phyloP scores from a whole-genome alignment of 768 basidiomycete species.

The Hemileccinum rubropunctum region DNA sequence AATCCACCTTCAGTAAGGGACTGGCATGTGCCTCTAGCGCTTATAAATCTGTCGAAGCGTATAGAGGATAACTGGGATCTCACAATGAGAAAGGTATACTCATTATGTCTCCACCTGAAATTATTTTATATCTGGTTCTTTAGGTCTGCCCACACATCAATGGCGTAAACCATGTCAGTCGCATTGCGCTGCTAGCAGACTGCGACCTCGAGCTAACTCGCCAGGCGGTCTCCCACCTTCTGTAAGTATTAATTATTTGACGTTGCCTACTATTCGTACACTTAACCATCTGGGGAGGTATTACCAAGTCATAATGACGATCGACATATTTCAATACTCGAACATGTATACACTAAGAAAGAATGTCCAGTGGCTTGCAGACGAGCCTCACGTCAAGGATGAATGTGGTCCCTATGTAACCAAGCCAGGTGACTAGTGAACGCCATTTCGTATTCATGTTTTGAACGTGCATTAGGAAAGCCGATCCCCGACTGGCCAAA shows the following conservation, averaged over 20 bases:
- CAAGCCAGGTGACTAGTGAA: slow-evolving; percentile 50
- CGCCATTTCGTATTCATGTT: not conserved
- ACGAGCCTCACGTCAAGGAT: slow-evolving; percentile 76
- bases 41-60: slow-evolving; percentile 79
- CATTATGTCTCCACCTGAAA: not conserved
- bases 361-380: slow-evolving; percentile 83
- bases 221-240: slow-evolving; percentile 84
- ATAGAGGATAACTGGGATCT: slow-evolving; percentile 95
- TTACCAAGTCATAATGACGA: slow-evolving; percentile 94
- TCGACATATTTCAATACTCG: slow-evolving; percentile 97
- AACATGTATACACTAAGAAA: slow-evolving; percentile 95
- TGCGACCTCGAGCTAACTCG: slow-evolving; percentile 81
- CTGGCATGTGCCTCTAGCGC: slow-evolving; percentile 93
- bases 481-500: slow-evolving; percentile 82
- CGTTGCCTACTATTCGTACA: not conserved
- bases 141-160: slow-evolving; percentile 78
- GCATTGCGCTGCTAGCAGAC: slow-evolving; percentile 89
- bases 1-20: slow-evolving; percentile 88
- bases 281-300: slow-evolving; percentile 51
- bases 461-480: slow-evolving; percentile 38
- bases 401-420: slow-evolving; percentile 95
- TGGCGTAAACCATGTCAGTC: slow-evolving; percentile 87
- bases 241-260: slow-evolving; percentile 49
- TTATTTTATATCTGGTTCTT: slow-evolving; percentile 1
- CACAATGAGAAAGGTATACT: slow-evolving; percentile 81